Base-by-base conservation (phyloP, 2,329 filamentous ascomycete species). In the Penicillium sp. region DNA sequence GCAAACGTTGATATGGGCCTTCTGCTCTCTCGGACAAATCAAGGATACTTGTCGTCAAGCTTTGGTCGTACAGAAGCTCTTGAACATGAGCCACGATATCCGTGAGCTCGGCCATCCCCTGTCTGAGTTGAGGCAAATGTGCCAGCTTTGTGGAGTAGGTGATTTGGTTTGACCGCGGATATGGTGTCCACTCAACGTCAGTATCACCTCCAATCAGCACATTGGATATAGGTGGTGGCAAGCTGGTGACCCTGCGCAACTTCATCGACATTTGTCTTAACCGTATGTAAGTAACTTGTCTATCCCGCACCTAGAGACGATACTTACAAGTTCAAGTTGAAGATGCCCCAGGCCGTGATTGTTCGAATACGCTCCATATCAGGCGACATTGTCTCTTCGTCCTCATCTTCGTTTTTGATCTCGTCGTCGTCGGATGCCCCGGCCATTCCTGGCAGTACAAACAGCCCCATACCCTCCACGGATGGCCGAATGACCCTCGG, bases 311-410 rank as follows among this genome's bases (percentile, higher is more conserved):
- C 24, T 2, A 27, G 4, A 8, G 25, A 10, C 10, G 25, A 30
- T 8, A 46, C 58, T 50, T 55, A 71, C 69, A 57, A 58, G 43
- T 68, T 69, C 49, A 69, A 35, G 27, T 62, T 62, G 18, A 63
- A 69, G 13, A 71, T 49, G 5, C 62, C 65, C 64, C 66, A 70
- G 14, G 68, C 62, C 24, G 67, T 67, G 18, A 59, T 57, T 25
- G 60, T 51, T 28, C 56, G 51, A 31, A 61, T 56, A 48, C 51
- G 61, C 51, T 63, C 51, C 54, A 61, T 55, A 16, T 60, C 58
- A 3, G 50, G 41, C 2, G 58, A 47, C 22, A 55, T 53, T 14
- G 40, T n/a, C 3, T 8, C 39, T 13, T 27, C 22, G 20, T 41
- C 22, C 20, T 9, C 22, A 13, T 41, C 39, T 41, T 41, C 16